Percentiles rank a stretch among this genome's conserved stretches.
Conservation (phyloP, 2,329 filamentous ascomycete genomes). For the Akanthomyces lecanii region DNA sequence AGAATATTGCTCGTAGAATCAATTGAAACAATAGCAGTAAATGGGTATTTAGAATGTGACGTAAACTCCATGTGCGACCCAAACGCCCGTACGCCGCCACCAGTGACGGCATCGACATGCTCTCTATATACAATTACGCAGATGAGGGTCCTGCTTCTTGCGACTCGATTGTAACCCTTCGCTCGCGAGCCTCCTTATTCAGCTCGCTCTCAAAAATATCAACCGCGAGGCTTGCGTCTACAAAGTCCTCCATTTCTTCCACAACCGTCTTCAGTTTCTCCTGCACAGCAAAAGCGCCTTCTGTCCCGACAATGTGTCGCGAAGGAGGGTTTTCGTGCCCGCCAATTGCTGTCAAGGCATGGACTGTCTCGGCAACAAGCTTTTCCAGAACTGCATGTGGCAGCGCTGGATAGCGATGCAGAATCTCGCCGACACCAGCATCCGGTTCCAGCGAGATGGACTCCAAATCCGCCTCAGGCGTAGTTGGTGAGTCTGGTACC, state of each 20-base stretch:
- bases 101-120: not conserved
- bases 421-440: slow-evolving; percentile 38
- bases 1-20: not conserved
- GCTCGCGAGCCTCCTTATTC: slow-evolving; percentile 47
- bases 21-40: not conserved
- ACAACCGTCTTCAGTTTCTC: slow-evolving; percentile 96
- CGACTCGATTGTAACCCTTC: slow-evolving; percentile 27
- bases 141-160: slow-evolving; percentile 24
- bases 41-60: slow-evolving; percentile 3
- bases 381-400: slow-evolving; percentile 64
- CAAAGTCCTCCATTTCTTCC: slow-evolving; percentile 93
- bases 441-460: slow-evolving; percentile 33
- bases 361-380: slow-evolving; percentile 82
- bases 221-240: slow-evolving; percentile 80
- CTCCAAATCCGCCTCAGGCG: slow-evolving; percentile 26
- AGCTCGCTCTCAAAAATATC: slow-evolving; percentile 65
- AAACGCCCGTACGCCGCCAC: not conserved
- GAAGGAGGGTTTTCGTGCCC: slow-evolving; percentile 95
- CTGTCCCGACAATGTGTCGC: slow-evolving; percentile 86
- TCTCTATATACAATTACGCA: slow-evolving; percentile 22
- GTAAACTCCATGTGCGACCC: not conserved
- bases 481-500: slow-evolving; percentile 27
- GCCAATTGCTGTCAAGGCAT: slow-evolving; percentile 85
- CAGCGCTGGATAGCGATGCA: slow-evolving; percentile 71
- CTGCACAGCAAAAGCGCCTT: slow-evolving; percentile 82